phyloP scores from a whole-genome alignment of 148 eudicot species.

The Diospyros lotus region DNA sequence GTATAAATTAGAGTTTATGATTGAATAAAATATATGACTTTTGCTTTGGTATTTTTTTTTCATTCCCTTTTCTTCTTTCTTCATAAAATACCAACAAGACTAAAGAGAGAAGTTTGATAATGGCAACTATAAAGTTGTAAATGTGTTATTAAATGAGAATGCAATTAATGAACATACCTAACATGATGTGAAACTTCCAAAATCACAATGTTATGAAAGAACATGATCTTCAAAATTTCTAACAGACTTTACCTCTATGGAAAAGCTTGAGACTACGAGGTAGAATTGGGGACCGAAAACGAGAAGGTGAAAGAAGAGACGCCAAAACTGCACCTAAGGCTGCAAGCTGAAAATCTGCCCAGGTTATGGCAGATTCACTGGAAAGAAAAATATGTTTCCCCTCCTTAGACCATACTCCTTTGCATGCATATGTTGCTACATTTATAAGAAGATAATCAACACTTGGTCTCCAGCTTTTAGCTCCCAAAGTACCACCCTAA shows the following conservation, averaged over 20 bases:
- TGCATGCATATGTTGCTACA: slow-evolving; percentile 59
- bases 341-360: slow-evolving; percentile 74
- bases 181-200: slow-evolving; percentile 1
- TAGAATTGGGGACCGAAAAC: slow-evolving; percentile 63
- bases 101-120: background rate
- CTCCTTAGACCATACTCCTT: slow-evolving; percentile 43
- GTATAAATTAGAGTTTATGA: no score
- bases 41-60: no score
- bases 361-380: slow-evolving; percentile 24
- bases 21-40: no score
- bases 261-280: slow-evolving; percentile 69
- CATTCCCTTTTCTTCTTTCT: no score
- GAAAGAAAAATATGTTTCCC: slow-evolving; percentile 19
- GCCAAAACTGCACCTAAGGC: slow-evolving; percentile 78
- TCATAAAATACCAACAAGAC: no score
- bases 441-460: slow-evolving; percentile 55
- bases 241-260: slow-evolving; percentile 52
- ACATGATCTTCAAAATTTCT: background rate
- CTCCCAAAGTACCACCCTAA: slow-evolving; percentile 73
- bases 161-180: background rate
- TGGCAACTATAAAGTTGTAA: background rate
- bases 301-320: slow-evolving; percentile 77
- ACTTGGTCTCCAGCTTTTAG: slow-evolving; percentile 64
- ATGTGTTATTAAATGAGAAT: background rate
- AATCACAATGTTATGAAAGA: background rate